phyloP scores from a whole-genome alignment of 805 yeast genomes.

The Schwanniomyces yamadae region DNA sequence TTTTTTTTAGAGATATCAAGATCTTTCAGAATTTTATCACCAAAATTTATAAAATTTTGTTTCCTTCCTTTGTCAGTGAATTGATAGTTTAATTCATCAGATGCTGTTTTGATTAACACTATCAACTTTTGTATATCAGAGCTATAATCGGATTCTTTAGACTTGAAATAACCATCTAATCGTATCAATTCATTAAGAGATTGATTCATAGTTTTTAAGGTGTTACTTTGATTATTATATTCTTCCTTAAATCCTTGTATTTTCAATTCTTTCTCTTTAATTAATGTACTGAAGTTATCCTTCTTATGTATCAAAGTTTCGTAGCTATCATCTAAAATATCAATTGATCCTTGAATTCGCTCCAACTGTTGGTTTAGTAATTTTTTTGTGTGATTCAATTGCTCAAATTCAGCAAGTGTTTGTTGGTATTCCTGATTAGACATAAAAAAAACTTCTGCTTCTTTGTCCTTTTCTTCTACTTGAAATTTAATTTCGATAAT shows the following conservation, averaged over 20 bases:
- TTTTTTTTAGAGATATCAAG: constrained; percentile 4
- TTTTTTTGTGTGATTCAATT: constrained; percentile 46
- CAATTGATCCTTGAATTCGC: constrained; percentile 49
- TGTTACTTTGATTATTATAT: constrained; percentile 18
- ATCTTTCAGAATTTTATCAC: constrained; percentile 6
- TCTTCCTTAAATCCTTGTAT: constrained; percentile 12
- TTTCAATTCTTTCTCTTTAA: constrained; percentile 15
- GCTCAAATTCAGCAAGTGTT: constrained; percentile 61
- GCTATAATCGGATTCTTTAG: constrained; percentile 36
- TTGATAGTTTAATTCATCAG: constrained; percentile 2
- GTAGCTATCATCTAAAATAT: constrained; percentile 41
- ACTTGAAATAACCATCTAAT: constrained; percentile 55
- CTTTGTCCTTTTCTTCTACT: constrained; percentile 52
- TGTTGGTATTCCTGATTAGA: constrained; percentile 81
- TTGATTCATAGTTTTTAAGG: not conserved
- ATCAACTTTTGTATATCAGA: constrained; percentile 19
- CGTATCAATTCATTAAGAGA: constrained; percentile 33
- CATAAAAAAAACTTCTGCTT: constrained; percentile 64
- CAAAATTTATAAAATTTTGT: not conserved
- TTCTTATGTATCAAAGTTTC: constrained; percentile 29
- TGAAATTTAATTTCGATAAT: constrained; percentile 49
- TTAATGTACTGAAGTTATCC: constrained; percentile 26
- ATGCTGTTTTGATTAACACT: not conserved
- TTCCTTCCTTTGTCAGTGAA: not conserved
- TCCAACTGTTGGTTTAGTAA: constrained; percentile 50